Base-by-base conservation (phyloP, 306 rosid species). In the Biancaea sappan region DNA sequence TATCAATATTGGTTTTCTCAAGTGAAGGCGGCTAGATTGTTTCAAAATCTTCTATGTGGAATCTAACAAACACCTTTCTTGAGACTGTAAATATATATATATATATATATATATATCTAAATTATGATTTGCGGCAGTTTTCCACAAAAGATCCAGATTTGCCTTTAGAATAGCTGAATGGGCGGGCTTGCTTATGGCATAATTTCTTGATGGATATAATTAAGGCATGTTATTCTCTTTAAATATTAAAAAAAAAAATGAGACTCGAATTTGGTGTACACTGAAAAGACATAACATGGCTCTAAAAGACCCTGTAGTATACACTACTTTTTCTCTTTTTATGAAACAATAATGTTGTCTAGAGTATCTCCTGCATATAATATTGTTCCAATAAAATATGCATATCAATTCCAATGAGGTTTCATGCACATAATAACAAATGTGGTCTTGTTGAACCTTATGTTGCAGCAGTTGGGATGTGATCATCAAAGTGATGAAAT, bases 381-480 rank as follows among this genome's bases (percentile, higher is more conserved):
- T 70, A 79, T 79, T 75, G 69, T 1, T 66, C 51, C 68, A 75
- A 70, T 83, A 70, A 73, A 71, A 66, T 79, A 79, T 51, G 31
- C 63, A 40, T 46, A 79, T 79, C 78, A 65, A 71, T 65, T 43
- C 74, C 68, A 53, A 70, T 82, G 66, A 66, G 61, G 77, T 74
- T 71, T 46, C 71, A 80, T 66, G 80, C 66, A 67, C 26, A 56
- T 69, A 75, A 69, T 60, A 37, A n/a, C n/a, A 66, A 83, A 64
- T 81, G 61, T 44, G 77, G 38, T 72, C 15, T 56, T 57, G 43
- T 44, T 77, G 77, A 77, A 76, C 77, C 66, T 83, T 74, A 71
- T 86, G 81, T 72, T 82, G 77, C 12, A 79, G 88, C 72, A 52
- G 90, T 83, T 88, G 60, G 77, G 79, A 84, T 75, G 91, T 78